Evolutionary conservation across 371 early-diverging fungal species (phyloP).

Genomic region (Actinomortierella wolfii): DNA sequence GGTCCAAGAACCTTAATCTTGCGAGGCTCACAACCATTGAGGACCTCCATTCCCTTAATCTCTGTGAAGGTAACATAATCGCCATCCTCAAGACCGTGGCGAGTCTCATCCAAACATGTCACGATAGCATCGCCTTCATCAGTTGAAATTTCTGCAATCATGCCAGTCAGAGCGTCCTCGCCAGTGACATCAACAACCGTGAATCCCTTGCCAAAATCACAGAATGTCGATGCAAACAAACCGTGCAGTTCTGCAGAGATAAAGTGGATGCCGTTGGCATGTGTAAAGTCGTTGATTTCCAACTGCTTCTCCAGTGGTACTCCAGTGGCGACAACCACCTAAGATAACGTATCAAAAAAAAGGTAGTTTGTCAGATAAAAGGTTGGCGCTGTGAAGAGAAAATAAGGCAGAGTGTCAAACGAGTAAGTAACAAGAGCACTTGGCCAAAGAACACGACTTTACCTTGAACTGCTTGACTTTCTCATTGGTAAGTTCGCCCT

Average conservation of each 20-base stretch:
- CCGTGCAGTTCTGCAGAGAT: constrained; percentile 94
- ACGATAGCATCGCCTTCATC: constrained; percentile 86
- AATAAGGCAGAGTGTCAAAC: background rate
- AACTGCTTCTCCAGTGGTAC: constrained; percentile 78
- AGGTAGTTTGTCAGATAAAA: too few relatives aligned
- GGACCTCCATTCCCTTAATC: constrained; percentile 88
- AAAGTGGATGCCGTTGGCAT: constrained; percentile 86
- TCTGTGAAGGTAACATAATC: constrained; percentile 95
- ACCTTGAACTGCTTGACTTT: constrained; percentile 78
- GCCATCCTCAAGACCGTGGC: constrained; percentile 97
- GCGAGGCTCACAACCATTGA: constrained; percentile 84
- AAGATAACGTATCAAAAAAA: background rate
- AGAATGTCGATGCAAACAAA: constrained; percentile 95
- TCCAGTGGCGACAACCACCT: constrained; percentile 91
- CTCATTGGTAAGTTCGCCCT: constrained; percentile 76
- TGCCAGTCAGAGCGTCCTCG: constrained; percentile 92
- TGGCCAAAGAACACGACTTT: constrained; percentile 7
- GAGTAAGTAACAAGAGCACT: too few relatives aligned
- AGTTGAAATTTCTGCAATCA: constrained; percentile 89
- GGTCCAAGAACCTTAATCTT: constrained; percentile 90
- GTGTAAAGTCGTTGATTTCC: constrained; percentile 89
- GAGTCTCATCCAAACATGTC: constrained; percentile 93
- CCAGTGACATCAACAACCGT: constrained; percentile 93
- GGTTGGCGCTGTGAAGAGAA: too few relatives aligned
- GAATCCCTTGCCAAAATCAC: constrained; percentile 96